Evolutionary conservation across 1,284 basidiomycete genomes (phyloP), one percentile per base, ranked within the genome.

Genomic region (Ganoderma lingzhi): DNA sequence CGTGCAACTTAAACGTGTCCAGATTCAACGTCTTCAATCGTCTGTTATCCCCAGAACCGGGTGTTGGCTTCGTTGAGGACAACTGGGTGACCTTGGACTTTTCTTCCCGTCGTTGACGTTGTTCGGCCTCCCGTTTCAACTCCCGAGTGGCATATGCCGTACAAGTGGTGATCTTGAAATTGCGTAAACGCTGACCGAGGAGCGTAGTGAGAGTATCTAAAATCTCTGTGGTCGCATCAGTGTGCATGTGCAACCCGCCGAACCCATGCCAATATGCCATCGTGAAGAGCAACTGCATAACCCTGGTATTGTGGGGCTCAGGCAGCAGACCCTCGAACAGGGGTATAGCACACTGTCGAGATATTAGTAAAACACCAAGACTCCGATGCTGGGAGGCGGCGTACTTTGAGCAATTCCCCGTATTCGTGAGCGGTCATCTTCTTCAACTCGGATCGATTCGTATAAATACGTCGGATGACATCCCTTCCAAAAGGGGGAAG

Each of bases 241-340:
- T 79, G 61, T 80, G 79, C 45, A 80, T 66, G 3, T 77, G 74
- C 30, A 80, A 69, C 67, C 81, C 80, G 0, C 78, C 78, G 1
- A 78, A 59, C 1, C 70, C 76, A 62, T 81, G 80, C 77, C 78
- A 78, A 14, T 75, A 53, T 0, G 73, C 73, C 5, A 76, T 37
- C 1, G 51, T 28, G 69, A 71, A 80, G 0, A 81, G 70, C 0
- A 81, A 68, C 1, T 72, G 61, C 9, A 68, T 41, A 3, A 80
- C 0, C 75, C 69, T 79, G 76, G 6, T 12, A 19, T 51, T 51
- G n/a, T 51, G 48, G 8, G 48, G 48, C 23, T 51, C 48, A 51
- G 48, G 48, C 9, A 51, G 48, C 23, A 51, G 48, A 0, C 48
- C 48, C 9, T 51, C 48, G 9, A 51, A 10, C 48, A 51, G n/a